Base-by-base conservation (phyloP, 495 filamentous ascomycete genomes). In the Eremomyces bilateralis region DNA sequence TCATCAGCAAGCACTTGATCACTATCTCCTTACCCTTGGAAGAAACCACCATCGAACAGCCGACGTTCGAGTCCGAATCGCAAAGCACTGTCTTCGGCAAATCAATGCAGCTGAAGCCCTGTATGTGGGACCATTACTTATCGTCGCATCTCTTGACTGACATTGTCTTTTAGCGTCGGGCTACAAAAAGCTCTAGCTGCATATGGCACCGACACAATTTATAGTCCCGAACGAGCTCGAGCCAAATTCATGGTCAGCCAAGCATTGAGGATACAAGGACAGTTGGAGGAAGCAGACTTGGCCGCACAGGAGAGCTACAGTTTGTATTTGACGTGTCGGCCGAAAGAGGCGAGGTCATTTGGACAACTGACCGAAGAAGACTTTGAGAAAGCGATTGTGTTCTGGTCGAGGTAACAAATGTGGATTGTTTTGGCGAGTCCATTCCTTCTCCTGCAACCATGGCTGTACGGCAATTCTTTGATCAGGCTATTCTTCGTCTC, bases 61-160 rank as follows among this genome's bases (percentile, higher is more conserved):
- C 17, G 35, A 46, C 34, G 21, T 37, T 4, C 41, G 16, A 19
- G 29, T 51, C 34, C 52, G 53, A 35, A 35, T 52, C n/a, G 51
- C 53, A 6, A 41, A 52, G 16, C 53, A 56, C 36, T 35, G 44
- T 15, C 40, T 50, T n/a, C 44, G 44, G 8, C 21, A n/a, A n/a
- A n/a, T n/a, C n/a, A n/a, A n/a, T n/a, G n/a, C n/a, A n/a, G n/a
- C n/a, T n/a, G n/a, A n/a, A n/a, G n/a, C n/a, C n/a, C n/a, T n/a
- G n/a, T n/a, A n/a, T n/a, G n/a, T n/a, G n/a, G n/a, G n/a, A n/a
- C n/a, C n/a, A n/a, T n/a, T n/a, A n/a, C n/a, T n/a, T n/a, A n/a
- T n/a, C n/a, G n/a, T n/a, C n/a, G n/a, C n/a, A n/a, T n/a, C n/a
- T n/a, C n/a, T n/a, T n/a, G n/a, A n/a, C n/a, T n/a, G n/a, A n/a